phyloP scores from a whole-genome alignment of 176 grass and related monocot species.

The Aegilops speltoides region DNA sequence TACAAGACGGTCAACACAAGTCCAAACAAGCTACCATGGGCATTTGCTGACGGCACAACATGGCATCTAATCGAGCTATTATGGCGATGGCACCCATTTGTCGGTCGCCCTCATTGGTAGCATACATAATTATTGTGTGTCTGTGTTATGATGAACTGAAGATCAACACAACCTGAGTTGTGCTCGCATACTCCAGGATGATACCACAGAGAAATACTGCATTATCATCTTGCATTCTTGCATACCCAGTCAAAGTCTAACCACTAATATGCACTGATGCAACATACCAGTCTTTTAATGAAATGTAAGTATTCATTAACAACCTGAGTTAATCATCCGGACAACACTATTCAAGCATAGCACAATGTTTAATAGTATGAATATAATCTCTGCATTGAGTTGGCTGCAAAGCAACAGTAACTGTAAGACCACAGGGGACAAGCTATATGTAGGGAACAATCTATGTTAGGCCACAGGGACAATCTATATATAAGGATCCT shows the following conservation, averaged over 20 bases:
- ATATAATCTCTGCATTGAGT: not conserved
- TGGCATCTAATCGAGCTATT: not conserved
- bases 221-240: not conserved
- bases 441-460: not conserved
- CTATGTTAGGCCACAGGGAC: not conserved
- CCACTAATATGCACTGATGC: not conserved
- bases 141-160: not conserved
- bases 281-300: not conserved
- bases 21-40: not conserved
- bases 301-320: not conserved
- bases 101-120: not conserved
- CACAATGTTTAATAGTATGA: not conserved
- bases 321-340: not conserved
- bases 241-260: not conserved
- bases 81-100: not conserved
- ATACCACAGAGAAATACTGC: conserved; percentile 2
- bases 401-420: not conserved
- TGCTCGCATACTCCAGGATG: not conserved
- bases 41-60: not conserved
- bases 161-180: not conserved
- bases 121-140: not conserved
- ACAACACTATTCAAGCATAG: not conserved
- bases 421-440: not conserved
- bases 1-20: not conserved
- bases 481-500: not conserved